phyloP scores from a whole-genome alignment of 2,329 filamentous ascomycete species.

The Neonectria ditissima region DNA sequence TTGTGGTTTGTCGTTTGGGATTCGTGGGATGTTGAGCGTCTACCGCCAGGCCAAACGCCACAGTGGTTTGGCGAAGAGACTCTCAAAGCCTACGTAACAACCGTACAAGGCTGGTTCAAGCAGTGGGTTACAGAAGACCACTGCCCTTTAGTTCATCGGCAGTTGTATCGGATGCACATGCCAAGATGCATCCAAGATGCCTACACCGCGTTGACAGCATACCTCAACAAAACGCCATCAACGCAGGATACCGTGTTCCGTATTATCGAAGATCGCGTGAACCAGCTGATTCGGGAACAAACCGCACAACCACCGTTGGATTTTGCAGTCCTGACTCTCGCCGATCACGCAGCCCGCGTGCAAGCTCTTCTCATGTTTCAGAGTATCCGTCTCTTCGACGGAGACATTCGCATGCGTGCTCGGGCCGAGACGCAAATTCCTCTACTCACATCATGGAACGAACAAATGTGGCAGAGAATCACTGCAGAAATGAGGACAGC shows the following conservation, averaged over 20 bases:
- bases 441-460: background rate
- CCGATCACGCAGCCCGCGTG: conserved; percentile 37
- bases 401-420: conserved; percentile 38
- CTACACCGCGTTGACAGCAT: conserved; percentile 43
- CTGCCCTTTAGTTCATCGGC: conserved; percentile 45
- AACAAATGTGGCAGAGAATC: background rate
- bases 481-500: background rate
- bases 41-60: conserved; percentile 17
- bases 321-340: background rate
- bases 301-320: conserved; percentile 13
- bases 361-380: conserved; percentile 40
- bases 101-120: conserved; percentile 37
- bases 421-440: conserved; percentile 30
- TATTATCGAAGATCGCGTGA: conserved; percentile 38
- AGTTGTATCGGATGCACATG: conserved; percentile 41
- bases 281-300: too few relatives aligned
- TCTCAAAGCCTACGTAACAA: conserved; percentile 45
- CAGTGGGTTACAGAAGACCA: conserved; percentile 43
- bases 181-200: conserved; percentile 45
- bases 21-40: conserved; percentile 25
- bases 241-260: conserved; percentile 42
- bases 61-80: background rate
- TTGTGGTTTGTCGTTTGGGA: background rate
- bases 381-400: conserved; percentile 42
- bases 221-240: conserved; percentile 40